Evolutionary conservation across 305 asterid species (phyloP).

Genomic region (Solanum hybrid): DNA sequence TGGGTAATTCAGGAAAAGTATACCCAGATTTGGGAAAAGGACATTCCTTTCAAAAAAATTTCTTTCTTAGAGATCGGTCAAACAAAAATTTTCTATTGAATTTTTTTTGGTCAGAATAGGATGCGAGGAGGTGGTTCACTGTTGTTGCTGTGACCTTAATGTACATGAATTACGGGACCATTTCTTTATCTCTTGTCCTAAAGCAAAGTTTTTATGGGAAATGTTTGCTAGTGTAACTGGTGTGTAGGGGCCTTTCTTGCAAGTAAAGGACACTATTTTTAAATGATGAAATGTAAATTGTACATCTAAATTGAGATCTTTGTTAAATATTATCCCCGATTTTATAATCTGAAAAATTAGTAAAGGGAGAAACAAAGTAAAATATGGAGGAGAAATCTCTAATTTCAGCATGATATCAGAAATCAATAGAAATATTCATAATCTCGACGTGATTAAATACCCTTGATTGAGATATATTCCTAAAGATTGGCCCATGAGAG

Average conservation of each 20-base stretch:
- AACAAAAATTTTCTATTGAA: neutral
- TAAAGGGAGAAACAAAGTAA: neutral
- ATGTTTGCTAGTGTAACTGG: neutral
- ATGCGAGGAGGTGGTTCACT: neutral
- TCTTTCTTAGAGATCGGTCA: too few species aligned
- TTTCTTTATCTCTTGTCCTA: neutral
- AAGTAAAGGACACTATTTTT: too few species aligned
- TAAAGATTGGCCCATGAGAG: neutral
- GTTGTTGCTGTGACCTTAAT: neutral
- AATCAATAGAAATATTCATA: neutral
- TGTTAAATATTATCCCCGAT: neutral
- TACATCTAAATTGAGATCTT: neutral
- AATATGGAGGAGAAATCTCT: neutral
- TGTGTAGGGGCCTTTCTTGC: neutral
- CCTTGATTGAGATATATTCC: neutral
- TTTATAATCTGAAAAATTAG: neutral
- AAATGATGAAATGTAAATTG: neutral
- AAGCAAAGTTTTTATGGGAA: neutral
- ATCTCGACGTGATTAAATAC: neutral
- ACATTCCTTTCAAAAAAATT: neutral
- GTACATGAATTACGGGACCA: neutral
- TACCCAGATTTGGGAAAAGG: neutral
- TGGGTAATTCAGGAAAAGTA: neutral
- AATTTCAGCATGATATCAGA: neutral
- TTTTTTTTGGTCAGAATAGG: neutral